These are phyloP conservation scores for Coemansia erecta DNA, from an alignment of 192 early-diverging fungal genomes.

Conservation along the genomic window DNA sequence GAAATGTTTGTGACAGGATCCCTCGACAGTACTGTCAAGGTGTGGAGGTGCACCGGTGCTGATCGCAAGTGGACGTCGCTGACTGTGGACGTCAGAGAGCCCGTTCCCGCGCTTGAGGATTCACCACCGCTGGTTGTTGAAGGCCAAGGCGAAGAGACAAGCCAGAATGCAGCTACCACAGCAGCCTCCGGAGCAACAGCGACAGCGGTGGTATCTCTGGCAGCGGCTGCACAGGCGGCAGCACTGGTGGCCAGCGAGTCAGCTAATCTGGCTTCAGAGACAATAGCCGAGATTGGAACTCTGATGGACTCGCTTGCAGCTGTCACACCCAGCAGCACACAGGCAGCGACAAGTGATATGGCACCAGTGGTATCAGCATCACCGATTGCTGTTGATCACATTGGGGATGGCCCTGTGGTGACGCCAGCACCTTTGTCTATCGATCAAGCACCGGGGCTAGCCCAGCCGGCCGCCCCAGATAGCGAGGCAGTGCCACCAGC, in stretches of 20 bases:
- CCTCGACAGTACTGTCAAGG: conserved; percentile 73
- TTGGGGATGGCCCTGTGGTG: neutral
- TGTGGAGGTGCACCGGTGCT: conserved; percentile 62
- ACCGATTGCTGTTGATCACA: neutral
- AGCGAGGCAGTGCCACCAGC: too few species aligned
- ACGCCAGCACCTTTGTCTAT: conserved; percentile 2
- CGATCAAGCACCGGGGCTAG: neutral
- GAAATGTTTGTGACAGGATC: conserved; percentile 70
- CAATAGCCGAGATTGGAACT: conserved; percentile 1
- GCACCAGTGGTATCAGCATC: neutral
- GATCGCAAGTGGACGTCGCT: conserved; percentile 61
- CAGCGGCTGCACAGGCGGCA: neutral
- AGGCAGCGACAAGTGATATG: too few species aligned
- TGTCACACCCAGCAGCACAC: too few species aligned
- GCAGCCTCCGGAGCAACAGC: neutral
- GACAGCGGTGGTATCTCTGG: neutral
- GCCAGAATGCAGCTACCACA: neutral
- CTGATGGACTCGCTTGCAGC: neutral
- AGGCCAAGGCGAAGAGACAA: conserved; percentile 2
- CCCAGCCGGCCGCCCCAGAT: neutral
- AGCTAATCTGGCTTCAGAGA: neutral
- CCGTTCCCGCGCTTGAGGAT: conserved; percentile 11
- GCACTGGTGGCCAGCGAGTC: conserved; percentile 1
- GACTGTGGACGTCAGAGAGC: conserved; percentile 42
- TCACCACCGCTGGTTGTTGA: conserved; percentile 11